These are phyloP conservation scores for Westerdykella sp. DNA, from an alignment of 2,329 filamentous ascomycete genomes.

Conservation along the genomic window DNA sequence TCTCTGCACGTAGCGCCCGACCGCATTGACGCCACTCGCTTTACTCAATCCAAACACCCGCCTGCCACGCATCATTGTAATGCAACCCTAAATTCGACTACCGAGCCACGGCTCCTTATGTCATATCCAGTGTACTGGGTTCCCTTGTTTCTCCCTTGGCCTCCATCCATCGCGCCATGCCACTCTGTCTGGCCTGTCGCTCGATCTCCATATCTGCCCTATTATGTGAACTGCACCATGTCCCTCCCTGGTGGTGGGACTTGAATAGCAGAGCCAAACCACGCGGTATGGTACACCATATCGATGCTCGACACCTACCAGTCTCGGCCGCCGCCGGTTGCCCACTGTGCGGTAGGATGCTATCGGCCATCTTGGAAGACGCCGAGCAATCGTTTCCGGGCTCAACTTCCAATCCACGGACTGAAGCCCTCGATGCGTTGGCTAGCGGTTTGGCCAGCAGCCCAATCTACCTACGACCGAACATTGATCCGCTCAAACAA, in stretches of 20 bases:
- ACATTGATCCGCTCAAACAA: slow-evolving; percentile 9
- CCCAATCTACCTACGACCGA: slow-evolving; percentile 16
- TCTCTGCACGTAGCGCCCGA: neutral
- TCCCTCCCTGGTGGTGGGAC: slow-evolving; percentile 14
- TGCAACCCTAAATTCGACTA: slow-evolving; percentile 3
- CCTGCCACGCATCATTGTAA: slow-evolving; percentile 11
- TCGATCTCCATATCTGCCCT: slow-evolving; percentile 10
- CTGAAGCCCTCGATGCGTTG: slow-evolving; percentile 1
- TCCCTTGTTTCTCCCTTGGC: neutral
- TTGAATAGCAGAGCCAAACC: slow-evolving; percentile 10
- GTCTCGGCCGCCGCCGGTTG: slow-evolving; percentile 12
- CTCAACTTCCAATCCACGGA: neutral
- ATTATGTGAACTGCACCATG: slow-evolving; percentile 8
- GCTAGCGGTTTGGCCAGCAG: slow-evolving; percentile 7
- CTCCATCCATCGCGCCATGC: slow-evolving; percentile 6
- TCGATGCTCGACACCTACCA: slow-evolving; percentile 11
- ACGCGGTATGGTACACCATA: slow-evolving; percentile 13
- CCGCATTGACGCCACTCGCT: slow-evolving; percentile 9
- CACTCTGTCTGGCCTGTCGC: slow-evolving; percentile 14
- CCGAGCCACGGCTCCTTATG: neutral
- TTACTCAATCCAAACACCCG: neutral
- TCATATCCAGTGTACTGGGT: neutral
- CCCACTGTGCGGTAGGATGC: slow-evolving; percentile 14
- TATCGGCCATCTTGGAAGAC: slow-evolving; percentile 12
- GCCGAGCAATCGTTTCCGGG: slow-evolving; percentile 2